A percentile compares a stretch with the other conserved stretches of the same genome.
Evolutionary conservation across 768 basidiomycete genomes (phyloP).

Genomic region (Macrolepiota fuliginosa): DNA sequence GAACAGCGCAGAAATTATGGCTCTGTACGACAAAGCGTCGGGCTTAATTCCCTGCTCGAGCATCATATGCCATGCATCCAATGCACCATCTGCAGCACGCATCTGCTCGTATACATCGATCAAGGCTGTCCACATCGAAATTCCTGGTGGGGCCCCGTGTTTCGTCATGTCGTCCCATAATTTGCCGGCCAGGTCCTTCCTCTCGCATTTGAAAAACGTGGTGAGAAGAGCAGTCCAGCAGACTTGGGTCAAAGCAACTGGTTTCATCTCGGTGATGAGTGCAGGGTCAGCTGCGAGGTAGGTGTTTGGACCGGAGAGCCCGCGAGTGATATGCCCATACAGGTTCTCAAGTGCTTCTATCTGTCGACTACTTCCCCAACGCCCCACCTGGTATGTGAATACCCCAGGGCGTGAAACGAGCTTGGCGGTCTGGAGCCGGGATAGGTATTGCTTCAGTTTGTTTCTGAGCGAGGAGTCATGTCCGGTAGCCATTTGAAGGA

Average conservation of each 20-base stretch:
- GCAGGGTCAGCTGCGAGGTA: slow-evolving; percentile 50
- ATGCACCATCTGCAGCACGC: slow-evolving; percentile 49
- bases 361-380: slow-evolving; percentile 36
- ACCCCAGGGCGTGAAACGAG: slow-evolving; percentile 47
- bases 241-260: slow-evolving; percentile 52
- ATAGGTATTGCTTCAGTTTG: slow-evolving; percentile 44
- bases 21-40: slow-evolving; percentile 63
- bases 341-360: slow-evolving; percentile 37
- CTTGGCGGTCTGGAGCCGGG: slow-evolving; percentile 48
- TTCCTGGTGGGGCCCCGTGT: slow-evolving; percentile 47
- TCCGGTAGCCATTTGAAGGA: slow-evolving; percentile 20
- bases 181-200: slow-evolving; percentile 53
- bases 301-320: slow-evolving; percentile 47
- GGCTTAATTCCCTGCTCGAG: slow-evolving; percentile 51
- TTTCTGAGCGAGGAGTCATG: slow-evolving; percentile 30
- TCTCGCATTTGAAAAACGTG: slow-evolving; percentile 56
- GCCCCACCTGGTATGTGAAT: slow-evolving; percentile 48
- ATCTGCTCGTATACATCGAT: slow-evolving; percentile 59
- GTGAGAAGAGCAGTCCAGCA: slow-evolving; percentile 67
- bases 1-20: slow-evolving; percentile 64
- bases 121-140: slow-evolving; percentile 69
- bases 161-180: slow-evolving; percentile 68
- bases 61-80: slow-evolving; percentile 67
- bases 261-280: slow-evolving; percentile 32
- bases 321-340: slow-evolving; percentile 50